Conservation (phyloP, 2,329 filamentous ascomycete genomes). For the Tolypocladium inflatum region DNA sequence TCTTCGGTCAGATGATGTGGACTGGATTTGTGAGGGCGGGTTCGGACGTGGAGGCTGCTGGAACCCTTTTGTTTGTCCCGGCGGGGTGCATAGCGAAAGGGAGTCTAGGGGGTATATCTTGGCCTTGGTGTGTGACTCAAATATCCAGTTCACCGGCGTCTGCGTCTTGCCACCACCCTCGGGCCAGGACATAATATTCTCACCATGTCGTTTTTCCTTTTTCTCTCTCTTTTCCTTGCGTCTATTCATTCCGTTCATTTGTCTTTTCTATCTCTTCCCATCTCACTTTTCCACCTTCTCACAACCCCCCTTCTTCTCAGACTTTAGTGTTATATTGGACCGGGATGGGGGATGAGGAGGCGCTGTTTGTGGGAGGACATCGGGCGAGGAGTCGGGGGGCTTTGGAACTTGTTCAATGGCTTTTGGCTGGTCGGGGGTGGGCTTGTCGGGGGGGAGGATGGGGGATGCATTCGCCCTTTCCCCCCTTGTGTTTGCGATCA, state of each 20-base stretch:
- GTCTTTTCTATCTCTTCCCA: not conserved
- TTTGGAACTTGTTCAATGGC: constrained; percentile 1
- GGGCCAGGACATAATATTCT: constrained; percentile 1
- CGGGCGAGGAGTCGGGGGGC: constrained; percentile 7
- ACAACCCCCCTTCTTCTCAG: not conserved
- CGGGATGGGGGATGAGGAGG: not conserved
- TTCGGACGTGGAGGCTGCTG: constrained; percentile 27
- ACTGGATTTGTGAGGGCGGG: constrained; percentile 8
- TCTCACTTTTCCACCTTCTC: not conserved
- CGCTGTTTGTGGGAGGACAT: not conserved
- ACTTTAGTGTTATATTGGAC: not conserved
- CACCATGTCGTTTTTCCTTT: constrained; percentile 1
- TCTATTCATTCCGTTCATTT: not conserved
- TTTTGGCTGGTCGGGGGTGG: not conserved
- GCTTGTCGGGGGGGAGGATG: not conserved
- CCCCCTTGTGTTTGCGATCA: not conserved
- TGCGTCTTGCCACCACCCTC: constrained; percentile 2
- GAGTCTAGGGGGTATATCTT: constrained; percentile 29
- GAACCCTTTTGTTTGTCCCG: constrained; percentile 29
- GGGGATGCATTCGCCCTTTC: not conserved
- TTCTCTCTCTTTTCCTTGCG: not conserved
- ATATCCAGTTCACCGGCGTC: constrained; percentile 19
- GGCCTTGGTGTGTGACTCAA: constrained; percentile 25
- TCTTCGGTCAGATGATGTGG: constrained; percentile 9
- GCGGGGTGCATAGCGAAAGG: constrained; percentile 34